Conservation (phyloP, 2,329 filamentous ascomycete species). For the Nemania sp. region DNA sequence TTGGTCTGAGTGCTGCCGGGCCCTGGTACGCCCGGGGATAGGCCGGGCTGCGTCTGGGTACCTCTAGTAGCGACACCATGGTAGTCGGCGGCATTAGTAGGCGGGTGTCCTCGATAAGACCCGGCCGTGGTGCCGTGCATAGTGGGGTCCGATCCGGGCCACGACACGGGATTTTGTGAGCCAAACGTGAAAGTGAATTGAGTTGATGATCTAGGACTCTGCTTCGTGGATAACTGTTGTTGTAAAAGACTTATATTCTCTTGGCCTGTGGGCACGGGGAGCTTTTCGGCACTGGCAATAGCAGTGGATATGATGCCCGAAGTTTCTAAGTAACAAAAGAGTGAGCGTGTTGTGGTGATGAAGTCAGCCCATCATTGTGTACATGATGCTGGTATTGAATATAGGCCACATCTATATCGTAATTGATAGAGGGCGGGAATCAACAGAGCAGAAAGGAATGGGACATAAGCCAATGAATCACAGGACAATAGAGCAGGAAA, state of each 20-base stretch:
- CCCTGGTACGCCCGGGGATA: constrained; percentile 21
- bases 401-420: too few relatives aligned
- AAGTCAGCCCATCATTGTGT: background rate
- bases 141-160: constrained; percentile 61
- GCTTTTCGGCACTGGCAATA: constrained; percentile 83
- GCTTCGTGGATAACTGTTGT: constrained; percentile 64
- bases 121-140: constrained; percentile 41
- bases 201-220: constrained; percentile 68
- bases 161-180: constrained; percentile 80
- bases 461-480: too few relatives aligned
- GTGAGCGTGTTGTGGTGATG: constrained; percentile 27
- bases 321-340: constrained; percentile 49
- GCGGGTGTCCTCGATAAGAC: constrained; percentile 30
- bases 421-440: too few relatives aligned
- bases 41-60: constrained; percentile 25
- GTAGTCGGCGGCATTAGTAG: constrained; percentile 25
- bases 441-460: too few relatives aligned
- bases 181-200: constrained; percentile 98
- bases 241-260: constrained; percentile 80
- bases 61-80: constrained; percentile 20
- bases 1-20: constrained; percentile 23
- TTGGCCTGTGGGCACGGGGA: constrained; percentile 65
- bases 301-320: constrained; percentile 86
- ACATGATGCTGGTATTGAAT: too few relatives aligned
- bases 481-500: too few relatives aligned